Evolutionary conservation across 257 asterid species (phyloP).

Genomic region (Nemophila menziesii): DNA sequence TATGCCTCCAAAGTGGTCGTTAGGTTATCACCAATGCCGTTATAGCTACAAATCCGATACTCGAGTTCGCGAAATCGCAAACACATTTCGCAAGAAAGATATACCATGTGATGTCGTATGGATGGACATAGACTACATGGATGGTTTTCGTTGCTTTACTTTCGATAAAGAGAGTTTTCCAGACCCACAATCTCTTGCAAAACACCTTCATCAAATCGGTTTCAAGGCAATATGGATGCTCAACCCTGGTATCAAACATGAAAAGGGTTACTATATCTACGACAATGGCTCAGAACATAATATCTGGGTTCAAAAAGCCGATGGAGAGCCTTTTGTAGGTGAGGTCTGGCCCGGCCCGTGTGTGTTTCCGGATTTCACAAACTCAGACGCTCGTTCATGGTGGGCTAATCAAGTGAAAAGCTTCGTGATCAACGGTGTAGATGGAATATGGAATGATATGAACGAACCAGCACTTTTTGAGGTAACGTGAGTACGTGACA

Average conservation of each 20-base stretch:
- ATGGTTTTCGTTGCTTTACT: slow-evolving; percentile 92
- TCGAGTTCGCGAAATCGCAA: slow-evolving; percentile 90
- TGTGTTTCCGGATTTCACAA: slow-evolving; percentile 90
- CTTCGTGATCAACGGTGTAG: slow-evolving; percentile 70
- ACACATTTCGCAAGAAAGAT: slow-evolving; percentile 68
- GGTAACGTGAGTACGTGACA: too few species aligned
- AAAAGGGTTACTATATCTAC: slow-evolving; percentile 72
- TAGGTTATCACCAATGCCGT: slow-evolving; percentile 98
- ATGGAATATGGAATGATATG: slow-evolving; percentile 99
- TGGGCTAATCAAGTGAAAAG: slow-evolving; percentile 83
- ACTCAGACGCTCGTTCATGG: slow-evolving; percentile 71
- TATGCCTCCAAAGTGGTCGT: slow-evolving; percentile 98
- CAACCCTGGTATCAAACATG: slow-evolving; percentile 88
- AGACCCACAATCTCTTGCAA: slow-evolving; percentile 62
- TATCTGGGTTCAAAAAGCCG: slow-evolving; percentile 71
- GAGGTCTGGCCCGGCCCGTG: slow-evolving; percentile 99
- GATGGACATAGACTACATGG: slow-evolving; percentile 99
- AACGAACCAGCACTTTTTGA: slow-evolving; percentile 94
- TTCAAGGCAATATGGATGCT: slow-evolving; percentile 98
- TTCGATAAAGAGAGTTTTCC: slow-evolving; percentile 82
- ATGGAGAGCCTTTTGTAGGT: slow-evolving; percentile 69
- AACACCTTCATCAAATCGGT: slow-evolving; percentile 74
- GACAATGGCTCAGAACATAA: slow-evolving; percentile 78
- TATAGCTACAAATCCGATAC: slow-evolving; percentile 84
- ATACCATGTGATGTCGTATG: slow-evolving; percentile 98